Conservation (phyloP, 306 rosid genomes). For the Medicago truncatula region DNA sequence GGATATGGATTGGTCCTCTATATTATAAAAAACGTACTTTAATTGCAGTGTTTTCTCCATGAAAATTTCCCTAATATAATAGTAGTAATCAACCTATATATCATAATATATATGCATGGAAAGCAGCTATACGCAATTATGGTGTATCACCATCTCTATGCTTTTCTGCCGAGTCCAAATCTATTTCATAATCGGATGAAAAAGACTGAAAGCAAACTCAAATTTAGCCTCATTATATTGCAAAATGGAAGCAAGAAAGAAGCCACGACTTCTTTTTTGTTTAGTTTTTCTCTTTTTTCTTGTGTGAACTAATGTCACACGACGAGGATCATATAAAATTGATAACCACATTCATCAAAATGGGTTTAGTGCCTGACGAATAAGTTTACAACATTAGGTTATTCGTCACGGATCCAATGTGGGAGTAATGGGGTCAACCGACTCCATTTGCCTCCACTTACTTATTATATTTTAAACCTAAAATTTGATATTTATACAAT, state of each 20-base stretch:
- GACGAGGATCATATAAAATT: not conserved
- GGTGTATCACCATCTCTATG: slow-evolving; percentile 35
- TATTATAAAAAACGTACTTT: not conserved
- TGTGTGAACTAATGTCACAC: slow-evolving; percentile 3
- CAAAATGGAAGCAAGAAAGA: slow-evolving; percentile 23
- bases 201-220: slow-evolving; percentile 29
- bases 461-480: too few species aligned
- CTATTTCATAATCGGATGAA: slow-evolving; percentile 29
- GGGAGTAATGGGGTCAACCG: too few species aligned
- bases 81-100: not conserved
- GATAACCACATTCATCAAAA: slow-evolving; percentile 9
- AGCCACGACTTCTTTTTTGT: not conserved
- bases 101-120: slow-evolving; percentile 47
- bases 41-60: not conserved
- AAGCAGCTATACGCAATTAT: slow-evolving; percentile 36
- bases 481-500: too few species aligned
- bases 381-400: too few species aligned
- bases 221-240: slow-evolving; percentile 36
- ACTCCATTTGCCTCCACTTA: too few species aligned
- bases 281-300: not conserved
- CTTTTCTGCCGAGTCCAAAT: slow-evolving; percentile 39
- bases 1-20: slow-evolving; percentile 24
- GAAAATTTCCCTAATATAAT: too few species aligned
- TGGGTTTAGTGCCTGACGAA: not conserved
- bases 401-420: too few species aligned